Percentiles rank a stretch among this genome's conserved stretches.
phyloP scores from a whole-genome alignment of 2,329 filamentous ascomycete species.

The Diaporthe ilicicola region DNA sequence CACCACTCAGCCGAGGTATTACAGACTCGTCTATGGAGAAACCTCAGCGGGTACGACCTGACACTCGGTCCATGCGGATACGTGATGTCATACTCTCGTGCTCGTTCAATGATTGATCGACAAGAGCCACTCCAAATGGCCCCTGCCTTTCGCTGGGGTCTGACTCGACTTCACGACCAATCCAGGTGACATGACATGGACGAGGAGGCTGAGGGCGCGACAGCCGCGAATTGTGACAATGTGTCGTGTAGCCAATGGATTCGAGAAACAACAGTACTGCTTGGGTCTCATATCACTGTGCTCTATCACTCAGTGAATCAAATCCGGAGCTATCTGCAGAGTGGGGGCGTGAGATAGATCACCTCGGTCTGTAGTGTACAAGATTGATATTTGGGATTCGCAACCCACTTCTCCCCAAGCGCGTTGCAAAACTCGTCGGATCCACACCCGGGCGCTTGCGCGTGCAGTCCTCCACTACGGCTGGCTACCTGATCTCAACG shows the following conservation, averaged over 20 bases:
- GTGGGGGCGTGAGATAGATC: not conserved
- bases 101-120: not conserved
- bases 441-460: not conserved
- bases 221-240: not conserved
- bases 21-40: not conserved
- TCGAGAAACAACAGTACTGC: not conserved
- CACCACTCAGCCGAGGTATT: no score
- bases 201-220: not conserved
- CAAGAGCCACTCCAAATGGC: not conserved
- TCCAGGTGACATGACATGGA: not conserved
- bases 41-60: not conserved
- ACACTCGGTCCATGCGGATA: not conserved
- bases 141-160: not conserved
- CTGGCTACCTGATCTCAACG: slow-evolving; percentile 77
- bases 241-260: not conserved
- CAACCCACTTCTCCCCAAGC: not conserved
- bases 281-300: not conserved
- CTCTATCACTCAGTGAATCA: not conserved
- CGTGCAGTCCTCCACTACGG: not conserved
- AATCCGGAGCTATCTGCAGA: not conserved
- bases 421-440: not conserved
- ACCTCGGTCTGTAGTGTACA: not conserved
- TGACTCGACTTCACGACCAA: slow-evolving; percentile 18
- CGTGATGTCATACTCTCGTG: not conserved
- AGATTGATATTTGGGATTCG: not conserved